These are phyloP conservation scores for Golubevia pallescens DNA, from an alignment of 1,284 basidiomycete genomes.

Conservation along the genomic window DNA sequence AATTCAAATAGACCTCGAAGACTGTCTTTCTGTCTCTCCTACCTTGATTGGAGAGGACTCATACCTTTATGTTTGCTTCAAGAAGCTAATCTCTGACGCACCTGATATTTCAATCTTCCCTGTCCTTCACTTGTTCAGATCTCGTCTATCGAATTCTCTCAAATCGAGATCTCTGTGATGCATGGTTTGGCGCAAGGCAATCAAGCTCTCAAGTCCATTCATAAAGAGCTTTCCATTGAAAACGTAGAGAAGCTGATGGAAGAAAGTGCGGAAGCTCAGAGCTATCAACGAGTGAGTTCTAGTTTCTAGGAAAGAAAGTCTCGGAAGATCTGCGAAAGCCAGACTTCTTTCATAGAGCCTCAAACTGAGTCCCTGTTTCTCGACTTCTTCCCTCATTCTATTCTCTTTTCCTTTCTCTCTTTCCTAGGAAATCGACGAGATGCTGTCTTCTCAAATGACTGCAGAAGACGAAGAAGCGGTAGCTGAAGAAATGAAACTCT, in stretches of 20 bases:
- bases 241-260: constrained; percentile 49
- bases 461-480: constrained; percentile 59
- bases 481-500: constrained; percentile 22
- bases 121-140: constrained; percentile 22
- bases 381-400: not conserved
- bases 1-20: not conserved
- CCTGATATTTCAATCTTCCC: not conserved
- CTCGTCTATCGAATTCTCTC: constrained; percentile 58
- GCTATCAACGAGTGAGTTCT: constrained; percentile 31
- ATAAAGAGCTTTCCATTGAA: constrained; percentile 47
- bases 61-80: not conserved
- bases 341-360: not conserved
- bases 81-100: not conserved
- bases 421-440: not conserved
- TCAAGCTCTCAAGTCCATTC: constrained; percentile 51
- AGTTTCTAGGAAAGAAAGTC: not conserved
- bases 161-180: constrained; percentile 57
- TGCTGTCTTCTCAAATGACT: constrained; percentile 44
- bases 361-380: not conserved
- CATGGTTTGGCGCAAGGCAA: constrained; percentile 57
- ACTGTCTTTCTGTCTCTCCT: no score
- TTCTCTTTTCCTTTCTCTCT: not conserved
- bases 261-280: constrained; percentile 48
- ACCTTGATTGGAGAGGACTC: not conserved
- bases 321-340: not conserved